Percentiles rank a stretch among this genome's conserved stretches.
phyloP scores from a whole-genome alignment of 331 rosid genomes.

The Quercus lobata region DNA sequence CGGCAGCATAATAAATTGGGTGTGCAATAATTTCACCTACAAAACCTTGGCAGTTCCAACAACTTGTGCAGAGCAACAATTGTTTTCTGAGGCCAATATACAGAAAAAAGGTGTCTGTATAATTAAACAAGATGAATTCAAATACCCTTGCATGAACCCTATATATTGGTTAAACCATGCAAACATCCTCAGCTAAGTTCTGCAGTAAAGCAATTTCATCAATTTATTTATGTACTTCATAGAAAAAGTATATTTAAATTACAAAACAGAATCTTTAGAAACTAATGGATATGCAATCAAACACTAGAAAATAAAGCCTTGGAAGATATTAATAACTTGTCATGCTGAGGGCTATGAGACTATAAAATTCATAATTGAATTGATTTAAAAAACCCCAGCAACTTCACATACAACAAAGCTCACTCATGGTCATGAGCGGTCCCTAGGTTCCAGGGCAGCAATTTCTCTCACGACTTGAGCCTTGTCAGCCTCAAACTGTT shows the following conservation, averaged over 20 bases:
- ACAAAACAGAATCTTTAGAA: conserved; percentile 29
- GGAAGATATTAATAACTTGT: not conserved
- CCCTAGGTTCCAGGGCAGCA: conserved; percentile 63
- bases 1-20: too few relatives aligned
- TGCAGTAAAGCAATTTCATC: conserved; percentile 24
- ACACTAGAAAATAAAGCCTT: conserved; percentile 6
- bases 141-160: conserved; percentile 10
- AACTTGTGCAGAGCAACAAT: not conserved
- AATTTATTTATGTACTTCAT: conserved; percentile 67
- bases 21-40: too few relatives aligned
- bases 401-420: conserved; percentile 2
- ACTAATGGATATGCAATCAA: conserved; percentile 1
- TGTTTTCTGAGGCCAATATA: not conserved
- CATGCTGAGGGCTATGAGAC: conserved; percentile 25
- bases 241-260: conserved; percentile 30
- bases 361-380: conserved; percentile 31
- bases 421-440: conserved; percentile 20
- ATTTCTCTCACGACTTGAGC: conserved; percentile 96
- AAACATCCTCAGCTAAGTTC: conserved; percentile 9
- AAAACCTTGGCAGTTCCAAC: too few relatives aligned
- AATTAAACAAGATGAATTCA: not conserved
- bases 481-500: conserved; percentile 95
- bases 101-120: not conserved
- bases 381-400: conserved; percentile 17
- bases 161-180: conserved; percentile 12